Base-by-base conservation (phyloP, 345 rosid genomes). In the Ceriops tagal region DNA sequence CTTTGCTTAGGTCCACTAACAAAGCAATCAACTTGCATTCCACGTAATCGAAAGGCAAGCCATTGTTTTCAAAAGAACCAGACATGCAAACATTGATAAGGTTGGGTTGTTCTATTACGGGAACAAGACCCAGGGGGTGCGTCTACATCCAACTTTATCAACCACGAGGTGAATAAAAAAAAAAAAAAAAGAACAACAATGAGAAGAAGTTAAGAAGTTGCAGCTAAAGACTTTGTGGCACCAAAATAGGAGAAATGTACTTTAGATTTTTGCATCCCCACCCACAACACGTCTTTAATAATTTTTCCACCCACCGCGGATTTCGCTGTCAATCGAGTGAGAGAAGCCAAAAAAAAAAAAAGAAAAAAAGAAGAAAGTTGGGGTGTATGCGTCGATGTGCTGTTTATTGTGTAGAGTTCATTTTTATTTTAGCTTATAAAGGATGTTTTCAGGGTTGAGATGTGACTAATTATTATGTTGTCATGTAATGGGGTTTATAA, bases 161-260 rank as follows among this genome's bases (percentile, higher is more conserved):
- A 71, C 3, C 13, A 15, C 46, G 18, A 64, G 62, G 74, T 65
- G 32, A 60, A 56, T 21, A 57, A 71, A 28, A 28, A 24, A 59
- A 65, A 60, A 59, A 31, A 60, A 31, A 57, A 65, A 71, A 28
- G 24, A 24, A 53, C 62, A 60, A 59, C 30, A 52, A 69, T 51
- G 65, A 35, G 73, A 46, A 77, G 75, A 64, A 53, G 81, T 70
- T 75, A 67, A 65, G 78, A 75, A 61, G 76, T 47, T 77, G 77
- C 68, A 35, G 31, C 61, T 34, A 39, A 22, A 58, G 56, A 28
- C 55, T 61, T 62, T 59, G 10, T 22, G 31, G 77, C 76, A 74
- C 67, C 86, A 69, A 64, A 66, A 51, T 34, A 74, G 71, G 71
- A 82, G 70, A 76, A 31, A 30, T 49, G 58, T 68, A 62, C 3